A percentile compares a stretch with the other conserved stretches of the same genome.
These are phyloP conservation scores for Solanum corneliomulleri DNA, from an alignment of 257 asterid species.

Conservation along the genomic window DNA sequence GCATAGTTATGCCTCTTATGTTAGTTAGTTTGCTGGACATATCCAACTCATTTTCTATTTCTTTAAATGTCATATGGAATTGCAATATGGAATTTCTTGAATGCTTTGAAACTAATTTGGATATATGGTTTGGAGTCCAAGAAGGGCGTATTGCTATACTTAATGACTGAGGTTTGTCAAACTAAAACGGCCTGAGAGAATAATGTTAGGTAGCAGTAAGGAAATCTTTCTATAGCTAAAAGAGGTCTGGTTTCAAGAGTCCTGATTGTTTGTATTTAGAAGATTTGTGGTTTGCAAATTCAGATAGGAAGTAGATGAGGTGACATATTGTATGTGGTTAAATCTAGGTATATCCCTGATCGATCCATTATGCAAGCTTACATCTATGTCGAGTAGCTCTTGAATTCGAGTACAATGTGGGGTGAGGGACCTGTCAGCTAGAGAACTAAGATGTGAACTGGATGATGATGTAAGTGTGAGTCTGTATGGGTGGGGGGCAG, in stretches of 20 bases:
- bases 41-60: too few relatives aligned
- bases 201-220: not conserved
- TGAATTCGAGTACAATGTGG: not conserved
- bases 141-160: not conserved
- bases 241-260: not conserved
- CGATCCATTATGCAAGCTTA: not conserved
- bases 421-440: not conserved
- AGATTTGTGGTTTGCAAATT: not conserved
- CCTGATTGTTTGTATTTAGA: not conserved
- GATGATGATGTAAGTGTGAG: not conserved
- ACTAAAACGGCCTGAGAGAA: accelerated
- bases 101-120: not conserved
- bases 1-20: too few relatives aligned
- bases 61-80: too few relatives aligned
- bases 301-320: not conserved
- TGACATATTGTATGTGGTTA: not conserved
- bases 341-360: not conserved
- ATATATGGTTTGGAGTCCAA: not conserved
- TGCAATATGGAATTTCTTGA: not conserved
- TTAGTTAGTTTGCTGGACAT: too few relatives aligned
- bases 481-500: not conserved
- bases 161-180: not conserved
- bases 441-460: not conserved
- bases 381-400: not conserved
- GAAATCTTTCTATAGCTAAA: not conserved